Base-by-base conservation (phyloP, 768 basidiomycete genomes). In the Rhizopogon rudus region DNA sequence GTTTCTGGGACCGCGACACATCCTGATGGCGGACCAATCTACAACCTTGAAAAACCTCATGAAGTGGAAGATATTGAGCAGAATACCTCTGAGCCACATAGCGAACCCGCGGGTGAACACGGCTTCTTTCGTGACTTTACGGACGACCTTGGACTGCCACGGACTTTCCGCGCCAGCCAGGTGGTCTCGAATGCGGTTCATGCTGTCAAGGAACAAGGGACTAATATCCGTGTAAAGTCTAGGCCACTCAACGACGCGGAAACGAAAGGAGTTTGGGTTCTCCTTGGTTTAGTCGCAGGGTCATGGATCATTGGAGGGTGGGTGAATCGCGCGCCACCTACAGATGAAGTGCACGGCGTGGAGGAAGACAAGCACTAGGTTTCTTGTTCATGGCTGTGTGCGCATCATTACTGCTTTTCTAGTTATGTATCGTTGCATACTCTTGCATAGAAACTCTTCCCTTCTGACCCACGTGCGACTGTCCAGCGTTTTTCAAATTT, bases 1-100 rank as follows among this genome's bases (percentile, higher is more conserved):
- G 74, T 83, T 40, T 71, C 78, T 9, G 78, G 78, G 2, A 70
- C 75, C 1, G 67, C 69, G 20, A 78, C 78, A 7, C 79, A 80
- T 58, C 71, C 68, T 28, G 77, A 70, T 55, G 81, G 76, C 25
- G 80, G 77, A 4, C 80, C 81, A 29, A 71, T 71, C 5, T 65
- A 80, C 52, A 76, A 71, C 41, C 66, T 77, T 16, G 75, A 71
- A 53, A 60, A 59, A 41, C 62, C 57, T 6, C 55, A 46, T 10
- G 65, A 63, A 17, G 50, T 28, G 7, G 56, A 22, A 9, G 31
- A 54, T 0, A 28, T 56, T 25, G 52, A 29, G 8, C 37, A 55
- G 17, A 25, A 49, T 48, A 41, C 52, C 17, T 9, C 41, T 10
- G 59, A 61, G 14, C 33, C n/a, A 5, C 46, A 61, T 6, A 14